Evolutionary conservation across 345 rosid genomes (phyloP).

Genomic region (Ailanthus altissimus): DNA sequence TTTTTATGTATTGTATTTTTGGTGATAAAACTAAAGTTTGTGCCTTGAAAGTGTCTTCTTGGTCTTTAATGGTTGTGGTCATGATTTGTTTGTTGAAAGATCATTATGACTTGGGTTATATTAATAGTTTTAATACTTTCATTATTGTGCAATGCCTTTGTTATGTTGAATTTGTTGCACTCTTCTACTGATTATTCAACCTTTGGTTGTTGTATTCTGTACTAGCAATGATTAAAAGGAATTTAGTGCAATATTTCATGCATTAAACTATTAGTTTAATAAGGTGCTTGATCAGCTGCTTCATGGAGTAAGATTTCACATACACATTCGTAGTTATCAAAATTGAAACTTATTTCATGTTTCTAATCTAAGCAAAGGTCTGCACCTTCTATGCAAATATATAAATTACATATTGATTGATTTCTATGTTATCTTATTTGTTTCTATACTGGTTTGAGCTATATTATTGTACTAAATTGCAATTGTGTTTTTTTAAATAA

Average conservation of each 20-base stretch:
- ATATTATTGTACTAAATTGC: conserved; percentile 2
- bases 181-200: not conserved
- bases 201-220: not conserved
- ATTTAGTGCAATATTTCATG: not conserved
- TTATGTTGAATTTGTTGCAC: not conserved
- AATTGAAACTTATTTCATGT: too few relatives aligned
- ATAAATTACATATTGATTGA: not conserved
- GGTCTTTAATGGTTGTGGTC: too few relatives aligned
- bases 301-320: too few relatives aligned
- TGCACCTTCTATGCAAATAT: not conserved
- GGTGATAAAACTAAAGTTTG: not conserved
- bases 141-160: not conserved
- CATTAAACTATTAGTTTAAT: too few relatives aligned
- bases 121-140: not conserved
- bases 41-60: too few relatives aligned
- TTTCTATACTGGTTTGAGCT: not conserved
- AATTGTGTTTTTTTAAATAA: conserved; percentile 17
- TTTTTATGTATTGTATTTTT: not conserved
- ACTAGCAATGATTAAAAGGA: not conserved
- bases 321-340: too few relatives aligned
- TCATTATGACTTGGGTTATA: not conserved
- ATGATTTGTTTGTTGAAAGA: not conserved
- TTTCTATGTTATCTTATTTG: not conserved
- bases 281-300: too few relatives aligned
- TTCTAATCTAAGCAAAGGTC: too few relatives aligned